These are phyloP conservation scores for Aurinia saxatilis DNA, from an alignment of 345 rosid genomes.

Conservation along the genomic window DNA sequence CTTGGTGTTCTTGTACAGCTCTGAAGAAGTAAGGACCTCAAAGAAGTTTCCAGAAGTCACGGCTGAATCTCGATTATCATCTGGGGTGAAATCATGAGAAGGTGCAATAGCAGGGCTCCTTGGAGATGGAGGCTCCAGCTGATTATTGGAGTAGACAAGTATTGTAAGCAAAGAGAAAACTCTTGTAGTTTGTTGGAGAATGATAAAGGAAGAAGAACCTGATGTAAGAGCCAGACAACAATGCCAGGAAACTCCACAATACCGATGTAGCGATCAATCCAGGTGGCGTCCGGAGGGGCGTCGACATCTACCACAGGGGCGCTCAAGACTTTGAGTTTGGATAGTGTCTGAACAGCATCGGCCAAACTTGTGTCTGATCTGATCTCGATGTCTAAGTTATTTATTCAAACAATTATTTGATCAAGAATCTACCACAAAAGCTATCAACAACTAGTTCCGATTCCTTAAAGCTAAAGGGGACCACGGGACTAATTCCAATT, in stretches of 20 bases:
- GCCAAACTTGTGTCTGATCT: conserved; percentile 75
- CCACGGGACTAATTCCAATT: too few species aligned
- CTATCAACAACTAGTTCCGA: not conserved
- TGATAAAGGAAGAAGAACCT: conserved; percentile 41
- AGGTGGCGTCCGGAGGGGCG: conserved; percentile 72
- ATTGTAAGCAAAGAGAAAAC: conserved; percentile 5
- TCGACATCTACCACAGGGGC: conserved; percentile 86
- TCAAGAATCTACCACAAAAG: not conserved
- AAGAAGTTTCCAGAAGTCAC: conserved; percentile 84
- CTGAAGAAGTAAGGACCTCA: conserved; percentile 74
- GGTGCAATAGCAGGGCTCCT: conserved; percentile 52
- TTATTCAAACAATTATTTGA: too few species aligned
- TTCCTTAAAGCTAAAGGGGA: too few species aligned
- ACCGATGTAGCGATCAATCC: conserved; percentile 95
- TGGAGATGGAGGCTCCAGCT: conserved; percentile 96
- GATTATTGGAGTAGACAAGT: conserved; percentile 4
- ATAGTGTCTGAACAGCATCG: conserved; percentile 74
- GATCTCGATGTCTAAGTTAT: conserved; percentile 61
- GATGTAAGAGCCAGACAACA: conserved; percentile 93
- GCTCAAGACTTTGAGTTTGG: conserved; percentile 59
- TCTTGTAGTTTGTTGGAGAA: not conserved
- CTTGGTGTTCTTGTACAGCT: conserved; percentile 73
- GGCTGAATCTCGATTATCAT: conserved; percentile 74
- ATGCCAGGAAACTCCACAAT: conserved; percentile 94
- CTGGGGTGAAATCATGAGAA: conserved; percentile 29